Evolutionary conservation across 371 early-diverging fungal species (phyloP).

Genomic region (Syncephalastrum contaminatum): DNA sequence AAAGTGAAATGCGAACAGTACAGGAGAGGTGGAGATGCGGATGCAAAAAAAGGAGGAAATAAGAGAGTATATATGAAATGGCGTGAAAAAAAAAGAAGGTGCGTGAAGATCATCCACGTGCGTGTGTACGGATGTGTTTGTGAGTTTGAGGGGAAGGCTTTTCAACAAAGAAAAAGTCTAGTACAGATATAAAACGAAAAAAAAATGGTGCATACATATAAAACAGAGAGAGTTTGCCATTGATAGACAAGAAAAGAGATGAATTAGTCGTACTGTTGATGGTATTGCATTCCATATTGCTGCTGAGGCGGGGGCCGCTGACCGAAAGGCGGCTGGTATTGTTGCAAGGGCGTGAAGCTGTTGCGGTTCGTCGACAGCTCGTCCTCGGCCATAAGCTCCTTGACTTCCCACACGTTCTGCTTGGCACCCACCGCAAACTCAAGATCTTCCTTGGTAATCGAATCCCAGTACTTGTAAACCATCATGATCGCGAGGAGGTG

Average conservation of each 20-base stretch:
- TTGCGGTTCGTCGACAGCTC: constrained; percentile 25
- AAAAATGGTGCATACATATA: too few relatives aligned
- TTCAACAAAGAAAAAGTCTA: too few relatives aligned
- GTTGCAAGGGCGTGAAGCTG: constrained; percentile 24
- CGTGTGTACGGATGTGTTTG: neutral
- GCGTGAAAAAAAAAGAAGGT: constrained; percentile 3
- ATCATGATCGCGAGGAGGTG: constrained; percentile 96
- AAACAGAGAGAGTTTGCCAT: too few relatives aligned
- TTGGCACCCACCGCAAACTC: constrained; percentile 94
- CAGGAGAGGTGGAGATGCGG: neutral
- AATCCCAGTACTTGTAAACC: constrained; percentile 99
- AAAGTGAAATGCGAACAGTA: neutral
- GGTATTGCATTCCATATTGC: constrained; percentile 31
- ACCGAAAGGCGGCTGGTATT: constrained; percentile 10
- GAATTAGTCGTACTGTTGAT: constrained; percentile 14
- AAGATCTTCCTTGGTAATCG: constrained; percentile 96
- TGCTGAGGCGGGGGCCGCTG: constrained; percentile 13
- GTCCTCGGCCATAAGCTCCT: constrained; percentile 72
- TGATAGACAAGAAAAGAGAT: neutral
- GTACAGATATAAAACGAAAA: too few relatives aligned
- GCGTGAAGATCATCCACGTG: neutral
- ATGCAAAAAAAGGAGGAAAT: constrained; percentile 1
- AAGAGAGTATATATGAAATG: constrained; percentile 4
- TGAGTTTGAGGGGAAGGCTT: too few relatives aligned
- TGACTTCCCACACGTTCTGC: constrained; percentile 91